These are phyloP conservation scores for Coelastrella sp. DNA, from an alignment of 139 green algal species.

Conservation along the genomic window DNA sequence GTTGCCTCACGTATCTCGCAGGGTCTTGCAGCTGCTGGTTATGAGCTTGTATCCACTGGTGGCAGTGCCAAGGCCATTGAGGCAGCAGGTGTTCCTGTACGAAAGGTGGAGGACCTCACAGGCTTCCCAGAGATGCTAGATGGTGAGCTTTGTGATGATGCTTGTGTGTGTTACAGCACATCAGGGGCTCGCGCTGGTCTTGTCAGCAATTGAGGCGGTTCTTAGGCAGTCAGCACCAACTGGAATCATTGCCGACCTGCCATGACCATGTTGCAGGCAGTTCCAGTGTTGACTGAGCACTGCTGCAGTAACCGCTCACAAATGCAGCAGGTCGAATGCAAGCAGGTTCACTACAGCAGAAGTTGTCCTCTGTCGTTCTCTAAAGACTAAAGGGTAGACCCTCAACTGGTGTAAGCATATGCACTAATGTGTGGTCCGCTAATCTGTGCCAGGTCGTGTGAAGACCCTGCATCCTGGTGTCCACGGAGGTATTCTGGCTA, in stretches of 20 bases:
- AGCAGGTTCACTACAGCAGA: too few species aligned
- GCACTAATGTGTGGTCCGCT: too few species aligned
- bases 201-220: too few species aligned
- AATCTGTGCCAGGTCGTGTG: constrained; percentile 83
- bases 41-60: constrained; percentile 96
- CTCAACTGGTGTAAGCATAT: too few species aligned
- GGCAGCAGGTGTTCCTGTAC: constrained; percentile 83
- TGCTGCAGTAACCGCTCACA: too few species aligned
- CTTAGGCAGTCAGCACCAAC: too few species aligned
- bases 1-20: constrained; percentile 44
- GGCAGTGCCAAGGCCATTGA: constrained; percentile 92
- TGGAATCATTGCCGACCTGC: too few species aligned
- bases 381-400: too few species aligned
- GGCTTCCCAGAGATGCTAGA: constrained; percentile 99
- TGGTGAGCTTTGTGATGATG: constrained; percentile 57
- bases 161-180: neutral
- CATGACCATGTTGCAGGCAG: too few species aligned
- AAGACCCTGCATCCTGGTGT: constrained; percentile 99
- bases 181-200: neutral
- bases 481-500: constrained; percentile 97
- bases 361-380: too few species aligned
- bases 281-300: too few species aligned
- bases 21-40: constrained; percentile 87
- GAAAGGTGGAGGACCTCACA: constrained; percentile 93
- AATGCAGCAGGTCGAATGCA: too few species aligned